These are phyloP conservation scores for Fusarium sp. DNA, from an alignment of 2,329 filamentous ascomycete genomes.

Conservation along the genomic window DNA sequence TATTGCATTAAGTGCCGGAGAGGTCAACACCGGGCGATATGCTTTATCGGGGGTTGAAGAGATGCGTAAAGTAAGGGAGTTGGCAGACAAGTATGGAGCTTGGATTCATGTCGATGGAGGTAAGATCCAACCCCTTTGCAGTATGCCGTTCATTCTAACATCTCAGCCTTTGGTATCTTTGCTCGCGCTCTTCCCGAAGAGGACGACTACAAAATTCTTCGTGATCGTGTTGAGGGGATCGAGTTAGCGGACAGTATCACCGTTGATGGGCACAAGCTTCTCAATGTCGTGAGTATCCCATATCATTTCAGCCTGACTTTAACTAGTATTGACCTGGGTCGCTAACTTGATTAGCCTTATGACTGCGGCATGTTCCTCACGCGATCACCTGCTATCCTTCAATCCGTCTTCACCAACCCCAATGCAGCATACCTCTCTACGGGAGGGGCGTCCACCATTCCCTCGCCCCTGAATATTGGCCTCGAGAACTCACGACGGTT, in stretches of 20 bases:
- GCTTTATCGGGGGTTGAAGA: constrained; percentile 69
- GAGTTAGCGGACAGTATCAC: constrained; percentile 89
- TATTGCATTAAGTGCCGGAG: constrained; percentile 82
- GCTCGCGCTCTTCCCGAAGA: constrained; percentile 70
- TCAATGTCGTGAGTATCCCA: constrained; percentile 77
- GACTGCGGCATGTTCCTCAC: constrained; percentile 93
- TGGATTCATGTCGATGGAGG: constrained; percentile 92
- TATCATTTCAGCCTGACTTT: background rate
- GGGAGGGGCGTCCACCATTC: constrained; percentile 60
- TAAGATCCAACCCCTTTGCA: constrained; percentile 39
- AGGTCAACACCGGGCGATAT: constrained; percentile 91
- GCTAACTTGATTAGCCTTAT: constrained; percentile 69
- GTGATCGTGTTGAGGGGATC: constrained; percentile 67
- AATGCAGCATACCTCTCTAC: constrained; percentile 82
- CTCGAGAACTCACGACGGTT: constrained; percentile 93
- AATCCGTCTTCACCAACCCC: constrained; percentile 79
- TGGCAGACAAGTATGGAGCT: constrained; percentile 78
- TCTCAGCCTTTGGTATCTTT: constrained; percentile 83
- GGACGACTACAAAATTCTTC: constrained; percentile 66
- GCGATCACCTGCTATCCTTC: constrained; percentile 66
- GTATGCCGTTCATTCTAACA: background rate
- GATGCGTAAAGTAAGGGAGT: constrained; percentile 68
- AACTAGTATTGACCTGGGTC: background rate
- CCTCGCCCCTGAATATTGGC: constrained; percentile 87
- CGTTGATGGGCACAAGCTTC: constrained; percentile 88